Evolutionary conservation across 345 rosid species (phyloP).

Genomic region (Eucalyptus guilfoylei): DNA sequence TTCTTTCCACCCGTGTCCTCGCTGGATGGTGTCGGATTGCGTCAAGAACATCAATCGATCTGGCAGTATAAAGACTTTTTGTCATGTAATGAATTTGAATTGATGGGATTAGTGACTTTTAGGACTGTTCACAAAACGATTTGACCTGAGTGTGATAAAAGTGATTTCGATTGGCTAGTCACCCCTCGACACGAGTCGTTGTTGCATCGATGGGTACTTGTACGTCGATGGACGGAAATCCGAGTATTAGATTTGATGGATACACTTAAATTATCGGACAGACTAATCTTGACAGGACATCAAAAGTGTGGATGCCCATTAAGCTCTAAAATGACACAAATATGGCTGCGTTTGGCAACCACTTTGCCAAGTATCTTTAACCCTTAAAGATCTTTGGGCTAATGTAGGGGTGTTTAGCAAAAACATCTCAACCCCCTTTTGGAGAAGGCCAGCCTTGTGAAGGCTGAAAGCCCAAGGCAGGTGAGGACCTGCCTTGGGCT

Average conservation of each 20-base stretch:
- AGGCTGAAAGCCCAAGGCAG: no score
- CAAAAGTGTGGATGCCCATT: fast-evolving
- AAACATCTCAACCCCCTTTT: no score
- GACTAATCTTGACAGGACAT: neutral
- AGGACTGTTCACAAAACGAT: neutral
- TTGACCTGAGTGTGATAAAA: neutral
- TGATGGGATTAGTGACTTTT: neutral
- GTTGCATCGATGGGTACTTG: neutral
- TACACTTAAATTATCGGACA: neutral
- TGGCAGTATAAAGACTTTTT: neutral
- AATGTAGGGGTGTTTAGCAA: no score
- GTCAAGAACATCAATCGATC: neutral
- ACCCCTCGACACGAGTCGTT: fast-evolving
- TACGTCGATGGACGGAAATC: neutral
- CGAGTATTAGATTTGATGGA: neutral
- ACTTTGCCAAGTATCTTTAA: no score
- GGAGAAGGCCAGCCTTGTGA: no score
- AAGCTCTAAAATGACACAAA: neutral
- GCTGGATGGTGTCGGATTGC: neutral
- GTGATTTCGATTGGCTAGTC: neutral
- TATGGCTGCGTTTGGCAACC: no score
- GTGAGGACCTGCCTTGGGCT: no score
- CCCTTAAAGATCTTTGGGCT: no score
- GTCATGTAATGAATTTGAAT: neutral
- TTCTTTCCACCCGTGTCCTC: neutral